Evolutionary conservation across 192 early-diverging fungal genomes (phyloP), one percentile per base, ranked within the genome.

Genomic region (Phycomyces nitens): DNA sequence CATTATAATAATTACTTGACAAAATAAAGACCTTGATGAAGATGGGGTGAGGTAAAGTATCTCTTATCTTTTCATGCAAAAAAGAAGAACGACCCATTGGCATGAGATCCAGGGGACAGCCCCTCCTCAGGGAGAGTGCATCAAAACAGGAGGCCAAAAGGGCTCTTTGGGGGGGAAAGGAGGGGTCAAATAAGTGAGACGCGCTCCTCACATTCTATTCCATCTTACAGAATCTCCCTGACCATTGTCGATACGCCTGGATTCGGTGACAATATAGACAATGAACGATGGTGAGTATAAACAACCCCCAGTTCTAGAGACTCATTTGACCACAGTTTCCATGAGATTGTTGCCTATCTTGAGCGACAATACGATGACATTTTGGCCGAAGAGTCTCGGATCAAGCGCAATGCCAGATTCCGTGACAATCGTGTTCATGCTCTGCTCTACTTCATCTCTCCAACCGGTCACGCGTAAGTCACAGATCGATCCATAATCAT

Each of bases 211-310:
- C 38, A 22, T 54, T 14, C 53, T 41, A 43, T 42, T 20, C 38
- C 12, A 47, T 38, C 14, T 22, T 16, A 1, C 58, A 70, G 74
- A 77, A 92, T 99, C 50, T 87, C 94, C 43, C 87, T 99, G 53
- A 98, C 95, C 21, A 89, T 99, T 65, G 90, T 99, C 39, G 97
- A 99, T 73, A 98, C 97, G 47, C 96, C 97, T 24, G 97, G 97
- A 11, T 99, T 98, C 78, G 97, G 96, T 58, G 93, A 98, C 75
- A 90, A 93, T 70, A 89, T 97, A 58, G 95, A 99, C 77, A 92
- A 95, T 69, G 94, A 96, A 78, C 80, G 82, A 50, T 90, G 92
- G 92, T 94, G 81, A 61, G 77, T 58, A 5, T 3, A 11, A 38
- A 20, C n/a, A 9, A n/a, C n/a, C n/a, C n/a, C n/a, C n/a, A n/a